Evolutionary conservation across 208 protist genomes (phyloP).

Genomic region (Leishmania martiniquensis): DNA sequence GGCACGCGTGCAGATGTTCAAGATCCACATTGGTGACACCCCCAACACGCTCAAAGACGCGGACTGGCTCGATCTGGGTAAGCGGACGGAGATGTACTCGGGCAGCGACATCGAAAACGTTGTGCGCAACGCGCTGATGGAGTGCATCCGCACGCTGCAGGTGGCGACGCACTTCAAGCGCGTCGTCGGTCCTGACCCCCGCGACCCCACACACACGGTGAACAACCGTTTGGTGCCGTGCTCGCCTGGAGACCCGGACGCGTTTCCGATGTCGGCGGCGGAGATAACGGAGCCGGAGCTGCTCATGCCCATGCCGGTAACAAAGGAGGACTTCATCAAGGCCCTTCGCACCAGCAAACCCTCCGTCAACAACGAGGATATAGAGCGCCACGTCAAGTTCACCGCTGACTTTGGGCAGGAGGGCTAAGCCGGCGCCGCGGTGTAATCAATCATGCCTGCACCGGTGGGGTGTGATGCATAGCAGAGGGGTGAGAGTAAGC

Average conservation of each 20-base stretch:
- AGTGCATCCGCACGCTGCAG: constrained; percentile 97
- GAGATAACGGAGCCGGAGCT: constrained; percentile 92
- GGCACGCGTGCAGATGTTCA: constrained; percentile 93
- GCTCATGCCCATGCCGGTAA: constrained; percentile 91
- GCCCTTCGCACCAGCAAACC: constrained; percentile 86
- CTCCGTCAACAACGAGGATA: constrained; percentile 92
- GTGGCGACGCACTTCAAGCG: constrained; percentile 98
- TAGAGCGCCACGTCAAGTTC: constrained; percentile 94
- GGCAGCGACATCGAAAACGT: constrained; percentile 97
- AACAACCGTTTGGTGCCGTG: constrained; percentile 93
- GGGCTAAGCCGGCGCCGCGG: constrained; percentile 56
- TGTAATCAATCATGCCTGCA: not conserved
- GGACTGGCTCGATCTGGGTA: constrained; percentile 92
- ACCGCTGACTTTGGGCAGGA: constrained; percentile 98
- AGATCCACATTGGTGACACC: constrained; percentile 96
- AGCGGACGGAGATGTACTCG: constrained; percentile 93
- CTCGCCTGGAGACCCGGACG: constrained; percentile 93
- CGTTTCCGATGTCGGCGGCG: constrained; percentile 92
- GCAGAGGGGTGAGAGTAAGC: not conserved
- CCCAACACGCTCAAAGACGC: constrained; percentile 83
- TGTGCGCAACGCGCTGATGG: constrained; percentile 98
- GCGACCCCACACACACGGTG: constrained; percentile 70
- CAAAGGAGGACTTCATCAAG: constrained; percentile 93
- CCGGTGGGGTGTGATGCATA: not conserved
- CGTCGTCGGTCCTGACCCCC: constrained; percentile 76